Evolutionary conservation across 306 rosid species (phyloP).

Genomic region (Trifolium subterraneum): DNA sequence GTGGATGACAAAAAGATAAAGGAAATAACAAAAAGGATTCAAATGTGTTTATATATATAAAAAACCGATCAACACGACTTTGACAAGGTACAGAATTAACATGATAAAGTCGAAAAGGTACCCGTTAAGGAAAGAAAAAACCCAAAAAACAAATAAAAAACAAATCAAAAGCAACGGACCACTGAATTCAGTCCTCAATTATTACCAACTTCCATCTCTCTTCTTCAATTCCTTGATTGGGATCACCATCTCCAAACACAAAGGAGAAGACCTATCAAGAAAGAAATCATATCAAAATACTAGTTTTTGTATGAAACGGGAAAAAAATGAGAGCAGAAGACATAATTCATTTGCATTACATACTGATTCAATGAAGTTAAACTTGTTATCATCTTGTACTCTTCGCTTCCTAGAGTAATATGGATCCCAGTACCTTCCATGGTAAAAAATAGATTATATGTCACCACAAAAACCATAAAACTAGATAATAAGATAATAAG

Average conservation of each 20-base stretch:
- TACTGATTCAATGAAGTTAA: conserved; percentile 92
- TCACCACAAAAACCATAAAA: no score
- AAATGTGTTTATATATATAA: neutral
- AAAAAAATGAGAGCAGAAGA: conserved; percentile 1
- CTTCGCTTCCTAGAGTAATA: conserved; percentile 82
- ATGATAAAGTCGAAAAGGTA: conserved; percentile 7
- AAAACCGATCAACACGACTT: neutral
- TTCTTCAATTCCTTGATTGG: conserved; percentile 99
- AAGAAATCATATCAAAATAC: conserved; percentile 36
- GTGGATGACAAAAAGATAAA: conserved; percentile 26
- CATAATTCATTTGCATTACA: conserved; percentile 47
- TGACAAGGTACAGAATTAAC: conserved; percentile 11
- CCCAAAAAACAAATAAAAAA: conserved; percentile 9
- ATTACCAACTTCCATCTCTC: conserved; percentile 99
- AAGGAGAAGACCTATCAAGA: conserved; percentile 83
- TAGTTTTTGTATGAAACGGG: conserved; percentile 26
- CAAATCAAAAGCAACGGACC: conserved; percentile 77
- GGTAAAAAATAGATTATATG: conserved; percentile 25
- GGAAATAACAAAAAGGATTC: conserved; percentile 10
- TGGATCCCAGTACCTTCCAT: conserved; percentile 98
- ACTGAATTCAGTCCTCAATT: conserved; percentile 83
- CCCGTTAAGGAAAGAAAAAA: neutral
- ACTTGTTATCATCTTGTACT: conserved; percentile 69
- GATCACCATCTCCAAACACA: conserved; percentile 99
- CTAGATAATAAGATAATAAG: no score